Conservation (phyloP, 805 yeast genomes). For the Brettanomyces anomalus region DNA sequence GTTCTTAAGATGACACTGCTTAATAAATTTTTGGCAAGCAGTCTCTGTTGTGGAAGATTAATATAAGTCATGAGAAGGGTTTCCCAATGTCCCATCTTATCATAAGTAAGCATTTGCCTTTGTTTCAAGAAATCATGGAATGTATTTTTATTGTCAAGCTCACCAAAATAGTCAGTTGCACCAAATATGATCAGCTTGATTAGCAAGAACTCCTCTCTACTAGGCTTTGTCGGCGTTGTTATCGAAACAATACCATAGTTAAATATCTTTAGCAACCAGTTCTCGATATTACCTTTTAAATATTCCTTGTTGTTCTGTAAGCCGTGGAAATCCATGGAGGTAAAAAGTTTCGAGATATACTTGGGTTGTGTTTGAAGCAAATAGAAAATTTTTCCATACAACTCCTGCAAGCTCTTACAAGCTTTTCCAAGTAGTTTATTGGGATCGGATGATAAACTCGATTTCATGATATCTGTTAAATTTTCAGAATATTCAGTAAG, state of each 20-base stretch:
- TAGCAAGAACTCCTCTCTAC: slow-evolving; percentile 65
- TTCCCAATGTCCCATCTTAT: slow-evolving; percentile 32
- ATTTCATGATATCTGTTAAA: slow-evolving; percentile 16
- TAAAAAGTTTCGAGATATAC: slow-evolving; percentile 54
- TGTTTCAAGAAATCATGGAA: slow-evolving; percentile 20
- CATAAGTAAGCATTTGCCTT: slow-evolving; percentile 13
- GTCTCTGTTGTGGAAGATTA: slow-evolving; percentile 40
- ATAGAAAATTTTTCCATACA: slow-evolving; percentile 72
- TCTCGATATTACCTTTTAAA: slow-evolving; percentile 22
- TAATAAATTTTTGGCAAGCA: slow-evolving; percentile 30
- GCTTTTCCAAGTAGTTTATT: slow-evolving; percentile 25
- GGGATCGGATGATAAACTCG: slow-evolving; percentile 14
- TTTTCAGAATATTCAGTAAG: slow-evolving; percentile 18
- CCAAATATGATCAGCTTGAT: slow-evolving; percentile 46
- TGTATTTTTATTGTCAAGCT: slow-evolving; percentile 10
- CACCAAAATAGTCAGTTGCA: slow-evolving; percentile 32
- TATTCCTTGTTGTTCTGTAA: slow-evolving; percentile 3
- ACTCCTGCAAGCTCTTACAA: slow-evolving; percentile 45
- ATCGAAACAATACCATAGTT: slow-evolving; percentile 15
- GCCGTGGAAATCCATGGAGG: slow-evolving; percentile 18
- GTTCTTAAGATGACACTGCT: slow-evolving; percentile 31
- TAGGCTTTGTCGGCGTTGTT: slow-evolving; percentile 21
- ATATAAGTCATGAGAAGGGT: slow-evolving; percentile 33
- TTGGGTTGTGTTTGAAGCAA: slow-evolving; percentile 75
- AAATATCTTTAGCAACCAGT: slow-evolving; percentile 27